These are phyloP conservation scores for Nematocida sp. DNA, from an alignment of 371 early-diverging fungal species.

Conservation along the genomic window DNA sequence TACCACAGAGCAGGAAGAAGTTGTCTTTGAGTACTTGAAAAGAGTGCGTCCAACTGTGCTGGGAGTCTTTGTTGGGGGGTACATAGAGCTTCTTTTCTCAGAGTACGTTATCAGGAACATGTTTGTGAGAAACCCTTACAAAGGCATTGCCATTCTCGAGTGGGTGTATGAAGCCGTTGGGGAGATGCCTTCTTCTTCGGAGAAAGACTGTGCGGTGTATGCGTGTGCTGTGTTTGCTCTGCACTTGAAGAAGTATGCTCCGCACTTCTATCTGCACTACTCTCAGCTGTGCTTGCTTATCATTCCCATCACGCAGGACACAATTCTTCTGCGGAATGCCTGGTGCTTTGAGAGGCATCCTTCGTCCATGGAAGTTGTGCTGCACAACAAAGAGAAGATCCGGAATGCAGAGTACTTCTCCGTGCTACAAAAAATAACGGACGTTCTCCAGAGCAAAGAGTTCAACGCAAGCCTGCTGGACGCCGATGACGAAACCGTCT, in stretches of 20 bases:
- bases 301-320: constrained; percentile 7
- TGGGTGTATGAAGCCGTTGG: constrained; percentile 34
- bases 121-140: constrained; percentile 28
- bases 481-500: constrained; percentile 16
- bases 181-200: not conserved
- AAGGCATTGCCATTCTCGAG: constrained; percentile 16
- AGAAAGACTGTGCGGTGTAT: constrained; percentile 17
- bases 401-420: constrained; percentile 15
- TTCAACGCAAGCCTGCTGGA: not conserved
- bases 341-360: constrained; percentile 44
- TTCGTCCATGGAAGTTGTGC: not conserved
- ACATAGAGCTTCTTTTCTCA: constrained; percentile 44
- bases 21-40: constrained; percentile 20
- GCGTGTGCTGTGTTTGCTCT: constrained; percentile 35
- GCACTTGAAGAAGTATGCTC: constrained; percentile 19
- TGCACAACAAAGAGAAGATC: constrained; percentile 18
- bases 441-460: not conserved
- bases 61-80: constrained; percentile 33
- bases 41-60: constrained; percentile 5
- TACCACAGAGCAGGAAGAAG: constrained; percentile 11
- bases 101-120: constrained; percentile 42
- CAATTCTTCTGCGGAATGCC: constrained; percentile 23
- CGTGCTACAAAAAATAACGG: constrained; percentile 9
- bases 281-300: constrained; percentile 24
- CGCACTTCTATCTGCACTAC: constrained; percentile 35